These are phyloP conservation scores for Salmacisia buchloeana DNA, from an alignment of 1,284 basidiomycete species.

Conservation along the genomic window DNA sequence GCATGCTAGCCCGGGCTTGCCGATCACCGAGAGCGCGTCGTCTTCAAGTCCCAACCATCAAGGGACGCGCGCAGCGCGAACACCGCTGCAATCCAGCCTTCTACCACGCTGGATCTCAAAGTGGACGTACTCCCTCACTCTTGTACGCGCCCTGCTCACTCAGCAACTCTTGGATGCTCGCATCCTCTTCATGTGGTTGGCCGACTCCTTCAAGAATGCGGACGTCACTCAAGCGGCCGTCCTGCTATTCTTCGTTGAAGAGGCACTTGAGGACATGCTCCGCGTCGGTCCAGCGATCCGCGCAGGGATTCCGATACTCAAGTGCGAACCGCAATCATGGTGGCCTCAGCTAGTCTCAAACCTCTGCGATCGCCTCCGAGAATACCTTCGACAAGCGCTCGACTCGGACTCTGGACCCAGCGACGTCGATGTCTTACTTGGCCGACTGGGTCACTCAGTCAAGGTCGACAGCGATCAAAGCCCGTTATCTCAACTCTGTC, in stretches of 20 bases:
- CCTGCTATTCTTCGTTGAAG: slow-evolving; percentile 61
- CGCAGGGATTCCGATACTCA: not conserved
- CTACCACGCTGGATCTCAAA: slow-evolving; percentile 64
- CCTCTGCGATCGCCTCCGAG: not conserved
- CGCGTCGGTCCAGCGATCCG: not conserved
- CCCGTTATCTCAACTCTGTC: not conserved
- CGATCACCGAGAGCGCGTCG: slow-evolving; percentile 17
- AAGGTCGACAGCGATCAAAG: not conserved
- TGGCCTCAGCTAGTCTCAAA: not conserved
- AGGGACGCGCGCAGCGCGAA: not conserved
- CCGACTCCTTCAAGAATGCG: slow-evolving; percentile 67
- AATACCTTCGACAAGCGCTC: not conserved
- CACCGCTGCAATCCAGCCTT: not conserved
- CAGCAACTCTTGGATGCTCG: slow-evolving; percentile 76
- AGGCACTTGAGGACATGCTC: slow-evolving; percentile 9
- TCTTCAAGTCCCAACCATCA: slow-evolving; percentile 13
- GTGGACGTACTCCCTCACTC: slow-evolving; percentile 65
- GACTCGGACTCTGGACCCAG: not conserved
- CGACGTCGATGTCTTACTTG: too few species aligned
- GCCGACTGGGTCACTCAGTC: too few species aligned
- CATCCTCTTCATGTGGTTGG: slow-evolving; percentile 75
- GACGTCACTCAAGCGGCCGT: slow-evolving; percentile 83
- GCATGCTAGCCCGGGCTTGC: not conserved
- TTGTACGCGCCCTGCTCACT: slow-evolving; percentile 68
- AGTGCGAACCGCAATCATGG: not conserved